A percentile compares a stretch with the other conserved stretches of the same genome.
phyloP scores from a whole-genome alignment of 805 yeast genomes.

The Candida sonorensis region DNA sequence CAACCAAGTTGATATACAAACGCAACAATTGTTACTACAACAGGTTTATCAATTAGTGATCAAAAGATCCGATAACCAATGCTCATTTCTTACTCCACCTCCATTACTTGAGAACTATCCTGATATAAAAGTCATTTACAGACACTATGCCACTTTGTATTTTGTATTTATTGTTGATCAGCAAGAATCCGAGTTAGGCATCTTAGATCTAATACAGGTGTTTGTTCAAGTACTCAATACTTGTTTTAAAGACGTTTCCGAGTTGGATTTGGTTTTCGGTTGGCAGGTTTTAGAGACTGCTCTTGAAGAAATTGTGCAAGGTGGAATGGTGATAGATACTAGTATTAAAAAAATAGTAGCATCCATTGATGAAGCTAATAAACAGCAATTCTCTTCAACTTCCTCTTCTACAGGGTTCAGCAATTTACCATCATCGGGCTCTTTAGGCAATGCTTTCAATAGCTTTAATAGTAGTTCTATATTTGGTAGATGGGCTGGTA shows the following conservation, averaged over 20 bases:
- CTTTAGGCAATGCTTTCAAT: conserved; percentile 7
- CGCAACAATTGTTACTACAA: conserved; percentile 71
- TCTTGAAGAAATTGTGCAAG: conserved; percentile 86
- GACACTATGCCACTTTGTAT: conserved; percentile 93
- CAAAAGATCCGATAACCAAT: conserved; percentile 64
- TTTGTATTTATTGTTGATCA: conserved; percentile 95
- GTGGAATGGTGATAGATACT: conserved; percentile 97
- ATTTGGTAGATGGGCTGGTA: conserved; percentile 10
- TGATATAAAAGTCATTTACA: conserved; percentile 81
- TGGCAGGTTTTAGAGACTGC: conserved; percentile 96
- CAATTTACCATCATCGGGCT: too few relatives aligned
- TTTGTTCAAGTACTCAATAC: conserved; percentile 92
- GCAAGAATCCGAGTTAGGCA: conserved; percentile 92
- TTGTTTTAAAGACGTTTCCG: conserved; percentile 93
- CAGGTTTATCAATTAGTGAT: conserved; percentile 79
- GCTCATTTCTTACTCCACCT: conserved; percentile 88
- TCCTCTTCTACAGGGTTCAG: too few relatives aligned
- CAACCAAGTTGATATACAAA: conserved; percentile 79
- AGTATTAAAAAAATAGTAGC: conserved; percentile 74
- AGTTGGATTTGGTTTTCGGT: conserved; percentile 93
- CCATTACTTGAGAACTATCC: conserved; percentile 60
- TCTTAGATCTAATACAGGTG: conserved; percentile 88
- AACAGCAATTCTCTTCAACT: conserved; percentile 33
- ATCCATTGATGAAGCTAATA: conserved; percentile 69
- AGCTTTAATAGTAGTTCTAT: conserved; percentile 6